Conservation (phyloP, 164 flowering plant species). For the Umbilicus rupestris region DNA sequence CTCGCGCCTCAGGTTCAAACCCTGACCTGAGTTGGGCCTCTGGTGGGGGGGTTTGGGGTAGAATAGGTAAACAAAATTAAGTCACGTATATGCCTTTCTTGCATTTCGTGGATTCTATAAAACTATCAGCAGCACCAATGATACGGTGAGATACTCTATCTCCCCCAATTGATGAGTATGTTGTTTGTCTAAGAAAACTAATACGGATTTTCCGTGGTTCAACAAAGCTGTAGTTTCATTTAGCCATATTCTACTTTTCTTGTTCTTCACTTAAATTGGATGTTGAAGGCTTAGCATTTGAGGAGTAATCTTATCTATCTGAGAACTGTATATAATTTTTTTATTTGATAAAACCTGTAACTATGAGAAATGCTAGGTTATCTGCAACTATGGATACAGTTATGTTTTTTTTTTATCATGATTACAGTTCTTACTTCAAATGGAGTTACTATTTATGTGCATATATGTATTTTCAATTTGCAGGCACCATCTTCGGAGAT, state of each 20-base stretch:
- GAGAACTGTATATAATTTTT: neutral
- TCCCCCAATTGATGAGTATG: neutral
- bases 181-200: neutral
- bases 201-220: neutral
- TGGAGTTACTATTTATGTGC: neutral
- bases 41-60: no score
- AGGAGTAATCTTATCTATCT: neutral
- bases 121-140: neutral
- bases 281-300: neutral
- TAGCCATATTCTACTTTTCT: neutral
- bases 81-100: neutral
- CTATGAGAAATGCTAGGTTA: no score
- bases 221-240: neutral
- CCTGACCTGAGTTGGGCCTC: no score
- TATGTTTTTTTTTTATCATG: no score
- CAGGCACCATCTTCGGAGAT: constrained; percentile 83
- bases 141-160: neutral
- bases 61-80: no score
- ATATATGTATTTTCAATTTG: constrained; percentile 9
- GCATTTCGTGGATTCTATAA: neutral
- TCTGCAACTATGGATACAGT: no score
- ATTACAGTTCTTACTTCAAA: no score
- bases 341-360: no score
- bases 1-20: no score
- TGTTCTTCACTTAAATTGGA: neutral